Percentiles rank a stretch among this genome's conserved stretches.
Conservation (phyloP, 1,139 yeast genomes). For the Blastobotrys aristatus region DNA sequence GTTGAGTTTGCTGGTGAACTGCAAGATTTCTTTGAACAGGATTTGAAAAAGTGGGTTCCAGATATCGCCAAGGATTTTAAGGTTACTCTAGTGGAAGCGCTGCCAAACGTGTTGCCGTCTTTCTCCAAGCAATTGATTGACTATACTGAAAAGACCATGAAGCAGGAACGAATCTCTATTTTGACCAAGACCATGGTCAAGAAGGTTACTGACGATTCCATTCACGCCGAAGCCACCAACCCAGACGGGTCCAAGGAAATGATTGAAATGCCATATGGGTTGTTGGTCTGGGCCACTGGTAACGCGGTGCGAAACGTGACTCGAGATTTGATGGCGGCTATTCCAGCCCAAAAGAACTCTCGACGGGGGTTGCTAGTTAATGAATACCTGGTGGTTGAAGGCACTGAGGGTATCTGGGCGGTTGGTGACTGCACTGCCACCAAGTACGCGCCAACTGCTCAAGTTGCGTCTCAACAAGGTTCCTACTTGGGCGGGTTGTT, state of each 20-base stretch:
- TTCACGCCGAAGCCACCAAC: conserved; percentile 66
- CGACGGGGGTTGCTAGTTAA: conserved; percentile 86
- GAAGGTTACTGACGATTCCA: conserved; percentile 64
- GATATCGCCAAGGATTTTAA: conserved; percentile 73
- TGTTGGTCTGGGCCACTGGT: conserved; percentile 97
- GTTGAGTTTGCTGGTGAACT: conserved; percentile 95
- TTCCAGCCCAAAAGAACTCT: conserved; percentile 81
- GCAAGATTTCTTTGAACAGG: conserved; percentile 91
- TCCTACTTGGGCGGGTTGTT: conserved; percentile 70
- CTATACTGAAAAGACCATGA: conserved; percentile 78
- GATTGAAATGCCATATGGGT: conserved; percentile 77
- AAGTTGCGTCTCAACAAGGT: conserved; percentile 96
- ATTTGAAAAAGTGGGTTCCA: conserved; percentile 84
- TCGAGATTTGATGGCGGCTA: conserved; percentile 57
- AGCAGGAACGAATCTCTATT: conserved; percentile 72
- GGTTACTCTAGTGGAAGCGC: conserved; percentile 83
- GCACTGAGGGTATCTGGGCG: conserved; percentile 79
- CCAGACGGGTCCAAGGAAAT: conserved; percentile 57
- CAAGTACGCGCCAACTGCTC: conserved; percentile 93
- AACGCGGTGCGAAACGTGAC: conserved; percentile 82
- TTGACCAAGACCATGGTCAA: conserved; percentile 83
- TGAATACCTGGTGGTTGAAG: conserved; percentile 77
- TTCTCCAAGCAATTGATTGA: conserved; percentile 79
- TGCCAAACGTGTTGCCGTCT: conserved; percentile 84
- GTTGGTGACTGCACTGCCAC: conserved; percentile 92